Evolutionary conservation across 2,329 filamentous ascomycete genomes (phyloP), one percentile per base, ranked within the genome.

Genomic region (Arthrinium phaeospermum): DNA sequence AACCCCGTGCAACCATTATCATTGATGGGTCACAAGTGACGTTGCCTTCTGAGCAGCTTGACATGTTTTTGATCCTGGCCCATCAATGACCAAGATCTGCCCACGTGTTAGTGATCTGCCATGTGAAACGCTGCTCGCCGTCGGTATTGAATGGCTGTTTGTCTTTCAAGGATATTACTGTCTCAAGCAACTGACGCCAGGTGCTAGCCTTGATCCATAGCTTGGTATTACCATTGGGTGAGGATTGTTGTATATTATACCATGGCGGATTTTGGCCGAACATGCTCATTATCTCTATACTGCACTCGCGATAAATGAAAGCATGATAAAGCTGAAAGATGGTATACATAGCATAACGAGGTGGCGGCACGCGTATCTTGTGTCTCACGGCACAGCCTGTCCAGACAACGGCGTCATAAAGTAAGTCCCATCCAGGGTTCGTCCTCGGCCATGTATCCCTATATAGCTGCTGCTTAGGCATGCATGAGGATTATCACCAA

Each of bases 1-100:
- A 30, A 41, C 45, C 67, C 67, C 16, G 67, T 34, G 16, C 47
- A 69, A 69, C 67, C 67, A 69, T 4, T 22, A 69, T 45, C 67
- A 69, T 12, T 22, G 7, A 7, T 13, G 22, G 34, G 10, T 41
- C 41, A 14, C 8, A 64, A 64, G 34, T 64, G 57, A 64, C n/a
- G 57, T 34, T 64, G 57, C 41, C 30, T 41, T 64, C 34, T 64
- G 19, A 64, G 3, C 57, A 7, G n/a, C 41, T 34, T 12, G n/a
- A 41, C 19, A 41, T 64, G 57, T n/a, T 64, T n/a, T 37, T n/a
- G 67, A 49, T 34, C 27, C 22, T 22, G 19, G 14, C 47, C 27
- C n/a, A 49, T 69, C 19, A 24, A 7, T 41, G 34, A 41, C 19
- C 8, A 64, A 64, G 57, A 14, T 3, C 34, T 8, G 6, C 34